phyloP scores from a whole-genome alignment of 805 yeast genomes.

The Saturnispora bothae region DNA sequence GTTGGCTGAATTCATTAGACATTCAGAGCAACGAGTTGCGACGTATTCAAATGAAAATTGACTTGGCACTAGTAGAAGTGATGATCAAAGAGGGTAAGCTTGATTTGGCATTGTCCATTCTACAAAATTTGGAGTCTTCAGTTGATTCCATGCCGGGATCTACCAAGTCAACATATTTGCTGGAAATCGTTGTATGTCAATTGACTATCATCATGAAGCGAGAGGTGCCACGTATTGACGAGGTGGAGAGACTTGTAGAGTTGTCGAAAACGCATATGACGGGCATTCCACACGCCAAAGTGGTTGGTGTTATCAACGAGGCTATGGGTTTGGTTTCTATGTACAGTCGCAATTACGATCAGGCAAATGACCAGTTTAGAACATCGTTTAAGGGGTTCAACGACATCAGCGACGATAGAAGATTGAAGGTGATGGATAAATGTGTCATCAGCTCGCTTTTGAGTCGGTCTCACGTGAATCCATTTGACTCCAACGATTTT shows the following conservation, averaged over 20 bases:
- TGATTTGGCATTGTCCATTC: constrained; percentile 26
- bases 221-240: constrained; percentile 22
- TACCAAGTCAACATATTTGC: constrained; percentile 34
- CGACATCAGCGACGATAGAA: constrained; percentile 48
- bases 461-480: constrained; percentile 55
- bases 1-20: constrained; percentile 10
- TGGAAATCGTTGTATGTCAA: constrained; percentile 61
- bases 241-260: constrained; percentile 37
- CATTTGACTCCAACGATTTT: constrained; percentile 66
- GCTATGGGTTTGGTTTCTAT: constrained; percentile 65
- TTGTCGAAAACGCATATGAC: constrained; percentile 39
- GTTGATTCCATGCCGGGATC: constrained; percentile 34
- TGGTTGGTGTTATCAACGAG: constrained; percentile 65
- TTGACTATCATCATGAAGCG: constrained; percentile 41
- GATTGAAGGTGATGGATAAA: constrained; percentile 49
- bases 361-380: constrained; percentile 40
- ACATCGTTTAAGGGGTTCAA: constrained; percentile 41
- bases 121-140: constrained; percentile 29
- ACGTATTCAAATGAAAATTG: constrained; percentile 39
- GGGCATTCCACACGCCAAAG: constrained; percentile 67
- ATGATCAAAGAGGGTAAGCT: constrained; percentile 23
- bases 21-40: constrained; percentile 18
- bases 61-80: constrained; percentile 33
- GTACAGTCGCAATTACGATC: constrained; percentile 46
- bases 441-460: constrained; percentile 52